Base-by-base conservation (phyloP, 225 moss, liverwort and hornwort genomes). In the Pseudisothecium myosuroides region DNA sequence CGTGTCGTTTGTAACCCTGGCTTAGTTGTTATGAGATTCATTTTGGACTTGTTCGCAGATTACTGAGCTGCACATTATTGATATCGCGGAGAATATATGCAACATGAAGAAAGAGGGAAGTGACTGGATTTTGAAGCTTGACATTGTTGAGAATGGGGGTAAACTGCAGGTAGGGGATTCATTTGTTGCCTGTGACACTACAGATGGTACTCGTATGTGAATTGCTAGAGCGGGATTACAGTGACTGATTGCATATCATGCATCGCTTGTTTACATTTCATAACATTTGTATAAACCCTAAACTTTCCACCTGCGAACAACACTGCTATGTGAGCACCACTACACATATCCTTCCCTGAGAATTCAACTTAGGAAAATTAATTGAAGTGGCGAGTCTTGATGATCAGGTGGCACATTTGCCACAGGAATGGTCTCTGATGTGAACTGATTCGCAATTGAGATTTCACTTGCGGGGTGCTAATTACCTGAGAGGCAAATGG, bases 81-180 rank as follows among this genome's bases (percentile, higher is more conserved):
- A 92, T 31, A 81, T 97, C 24, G 62, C 94, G 56, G 98, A 99
- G 90, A 96, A 97, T 60, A 96, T 99, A 80, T 99, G 97, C 93
- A 95, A 96, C 54, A 86, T 96, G 88, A 97, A 97, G 94, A 97
- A 93, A 89, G 96, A 95, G 87, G 94, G 94, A 92, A 97, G 96
- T 78, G 96, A 96, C 86, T 99, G 98, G 98, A 91, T 99, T 86
- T 94, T 97, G 90, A 94, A 93, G 92, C 93, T 98, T 78, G 97
- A 96, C 92, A 94, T 98, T 80, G 96, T 96, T 59, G 98, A 95
- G 93, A 93, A 92, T 69, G 92, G 93, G 79, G 88, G 83, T 85
- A 94, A 87, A 83, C 96, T 97, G 87, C 92, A 97, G 96, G 98
- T 98, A 76, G 64, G 83, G 68, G 45, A 59, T 72, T 41, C 17